Evolutionary conservation across 2,329 filamentous ascomycete genomes (phyloP), one percentile per base, ranked within the genome.

Genomic region (Fusarium virguliforme): DNA sequence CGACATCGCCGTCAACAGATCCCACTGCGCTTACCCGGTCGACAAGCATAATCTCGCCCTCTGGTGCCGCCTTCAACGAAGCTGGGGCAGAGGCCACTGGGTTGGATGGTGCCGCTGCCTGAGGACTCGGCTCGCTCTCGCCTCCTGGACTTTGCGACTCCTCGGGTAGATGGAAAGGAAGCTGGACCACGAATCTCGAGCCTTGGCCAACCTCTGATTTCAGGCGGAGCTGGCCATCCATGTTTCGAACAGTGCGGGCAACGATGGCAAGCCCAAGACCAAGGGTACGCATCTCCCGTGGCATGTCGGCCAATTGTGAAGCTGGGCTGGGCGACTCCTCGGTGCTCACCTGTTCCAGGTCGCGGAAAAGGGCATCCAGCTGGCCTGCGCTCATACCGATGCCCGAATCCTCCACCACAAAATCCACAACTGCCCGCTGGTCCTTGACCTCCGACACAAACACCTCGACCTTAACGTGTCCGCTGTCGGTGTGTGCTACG

Each of bases 231-330:
- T 97, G 94, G 0, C 94, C 95, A 64, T 95, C 91, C 93, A 97
- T 96, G 76, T 94, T 97, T n/a, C 91, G 89, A 34, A 97, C 86
- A 37, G 94, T 93, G 38, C 94, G 89, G 15, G 93, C 92, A n/a
- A 97, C 94, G 12, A 97, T 86, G 0, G 94, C 94, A n/a, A 97
- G 85, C 0, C 94, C 95, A 9, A 97, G 86, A 0, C 95, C 95
- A 1, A 97, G 81, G 0, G 90, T 90, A 54, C 83, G 81, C 18
- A 78, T 67, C 22, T 82, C 72, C 41, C 66, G 68, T 13, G 78
- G 62, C 58, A 79, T 76, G 3, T 79, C 76, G 18, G 77, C 63
- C 41, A 80, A n/a, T 51, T 77, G 74, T 0, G 35, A 59, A 32
- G 41, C 51, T 18, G 64, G 58, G 37, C 37, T 74, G 24, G 64